These are phyloP conservation scores for Verruconis gallopava DNA, from an alignment of 2,329 filamentous ascomycete genomes.

Conservation along the genomic window DNA sequence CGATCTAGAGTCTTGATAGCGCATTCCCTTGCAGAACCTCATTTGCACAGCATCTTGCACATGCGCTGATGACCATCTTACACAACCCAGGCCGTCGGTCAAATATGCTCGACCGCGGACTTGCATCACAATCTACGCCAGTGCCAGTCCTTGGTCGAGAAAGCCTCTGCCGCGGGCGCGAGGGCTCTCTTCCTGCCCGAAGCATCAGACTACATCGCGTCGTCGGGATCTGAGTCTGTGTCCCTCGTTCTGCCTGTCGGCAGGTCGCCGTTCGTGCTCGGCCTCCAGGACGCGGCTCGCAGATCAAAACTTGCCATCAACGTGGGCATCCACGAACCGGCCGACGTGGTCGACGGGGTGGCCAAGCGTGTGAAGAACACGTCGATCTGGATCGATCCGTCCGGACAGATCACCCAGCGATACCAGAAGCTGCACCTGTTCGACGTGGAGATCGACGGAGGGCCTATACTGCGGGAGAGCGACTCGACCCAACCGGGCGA, in stretches of 20 bases:
- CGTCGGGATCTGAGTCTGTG: conserved; percentile 53
- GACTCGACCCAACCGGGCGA: conserved; percentile 51
- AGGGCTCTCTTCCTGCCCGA: conserved; percentile 88
- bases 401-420: conserved; percentile 44
- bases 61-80: no score
- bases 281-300: conserved; percentile 56
- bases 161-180: conserved; percentile 63
- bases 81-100: conserved; percentile 81
- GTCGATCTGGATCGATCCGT: conserved; percentile 51
- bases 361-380: conserved; percentile 48
- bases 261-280: conserved; percentile 60
- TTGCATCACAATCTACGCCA: conserved; percentile 69
- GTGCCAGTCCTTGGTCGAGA: conserved; percentile 57
- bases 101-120: conserved; percentile 74
- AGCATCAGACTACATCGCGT: conserved; percentile 77
- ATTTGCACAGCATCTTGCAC: no score
- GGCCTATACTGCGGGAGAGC: conserved; percentile 49
- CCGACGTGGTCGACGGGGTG: conserved; percentile 24
- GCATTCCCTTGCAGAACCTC: no score
- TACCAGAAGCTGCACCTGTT: conserved; percentile 93
- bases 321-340: conserved; percentile 76
- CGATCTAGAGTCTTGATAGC: no score
- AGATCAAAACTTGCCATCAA: conserved; percentile 57
- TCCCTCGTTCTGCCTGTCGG: conserved; percentile 55
- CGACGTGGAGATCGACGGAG: conserved; percentile 50